A percentile compares a stretch with the other conserved stretches of the same genome.
Conservation (phyloP, 768 basidiomycete genomes). For the Psilocybe sp. region DNA sequence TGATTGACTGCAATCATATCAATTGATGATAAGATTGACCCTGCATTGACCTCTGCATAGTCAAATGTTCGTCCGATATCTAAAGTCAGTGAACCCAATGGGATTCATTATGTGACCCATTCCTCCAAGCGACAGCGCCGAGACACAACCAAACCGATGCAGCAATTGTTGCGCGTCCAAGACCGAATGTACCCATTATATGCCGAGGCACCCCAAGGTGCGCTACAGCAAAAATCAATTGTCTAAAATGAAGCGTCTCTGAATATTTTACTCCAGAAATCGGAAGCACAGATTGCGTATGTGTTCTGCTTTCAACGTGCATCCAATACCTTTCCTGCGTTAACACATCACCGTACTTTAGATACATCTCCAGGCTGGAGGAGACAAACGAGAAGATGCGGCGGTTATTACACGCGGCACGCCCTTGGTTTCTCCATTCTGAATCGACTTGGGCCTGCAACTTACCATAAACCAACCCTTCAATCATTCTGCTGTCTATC, state of each 20-base stretch:
- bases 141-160: conserved; percentile 50
- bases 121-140: conserved; percentile 54
- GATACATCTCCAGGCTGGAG: conserved; percentile 30
- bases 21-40: no score
- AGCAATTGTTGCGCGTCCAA: conserved; percentile 50
- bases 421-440: background rate
- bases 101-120: background rate
- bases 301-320: background rate
- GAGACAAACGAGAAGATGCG: conserved; percentile 28
- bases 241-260: background rate
- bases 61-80: background rate
- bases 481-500: no score
- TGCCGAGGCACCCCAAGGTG: conserved; percentile 46
- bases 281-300: conserved; percentile 10
- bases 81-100: background rate
- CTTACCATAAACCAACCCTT: no score
- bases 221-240: conserved; percentile 14
- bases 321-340: background rate
- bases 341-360: no score
- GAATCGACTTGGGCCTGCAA: conserved; percentile 7
- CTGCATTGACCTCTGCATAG: background rate
- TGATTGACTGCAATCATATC: no score
- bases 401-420: conserved; percentile 22
- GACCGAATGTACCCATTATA: conserved; percentile 51
- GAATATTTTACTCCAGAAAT: conserved; percentile 1